phyloP scores from a whole-genome alignment of 1,139 yeast genomes.

The Scheffersomyces cryptocercus region DNA sequence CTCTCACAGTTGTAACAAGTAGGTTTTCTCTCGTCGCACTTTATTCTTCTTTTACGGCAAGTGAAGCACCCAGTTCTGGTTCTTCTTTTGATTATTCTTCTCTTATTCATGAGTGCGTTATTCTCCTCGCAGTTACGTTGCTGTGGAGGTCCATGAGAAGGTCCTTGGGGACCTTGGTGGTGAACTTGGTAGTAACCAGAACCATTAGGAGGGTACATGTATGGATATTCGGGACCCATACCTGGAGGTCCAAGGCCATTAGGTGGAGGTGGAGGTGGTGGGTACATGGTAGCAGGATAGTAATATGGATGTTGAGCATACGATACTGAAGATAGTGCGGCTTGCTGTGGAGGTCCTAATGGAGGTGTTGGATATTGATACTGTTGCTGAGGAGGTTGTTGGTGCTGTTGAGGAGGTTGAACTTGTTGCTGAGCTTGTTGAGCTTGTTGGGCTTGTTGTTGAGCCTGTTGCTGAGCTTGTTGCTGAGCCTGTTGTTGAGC shows the following conservation, averaged over 20 bases:
- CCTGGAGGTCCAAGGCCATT: conserved; percentile 1
- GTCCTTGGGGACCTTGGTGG: conserved; percentile 3
- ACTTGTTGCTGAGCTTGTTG: conserved; percentile 7
- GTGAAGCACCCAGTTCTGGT: conserved; percentile 31
- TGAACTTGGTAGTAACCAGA: conserved; percentile 4
- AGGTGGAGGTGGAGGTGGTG: conserved; percentile 7
- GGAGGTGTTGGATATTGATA: conserved; percentile 3
- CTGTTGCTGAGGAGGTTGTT: conserved; percentile 3
- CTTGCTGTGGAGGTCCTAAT: conserved; percentile 1
- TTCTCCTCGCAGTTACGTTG: conserved; percentile 26
- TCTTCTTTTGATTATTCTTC: conserved; percentile 38
- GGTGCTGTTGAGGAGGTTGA: conserved; percentile 8
- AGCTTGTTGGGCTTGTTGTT: conserved; percentile 5
- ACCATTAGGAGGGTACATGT: conserved; percentile 7
- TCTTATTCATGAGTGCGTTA: conserved; percentile 37
- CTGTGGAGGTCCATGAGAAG: conserved; percentile 5
- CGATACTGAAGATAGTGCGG: conserved; percentile 1
- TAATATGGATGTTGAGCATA: conserved; percentile 4
- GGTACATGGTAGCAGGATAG: conserved; percentile 6
- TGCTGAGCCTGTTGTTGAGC: conserved; percentile 4
- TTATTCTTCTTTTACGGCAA: conserved; percentile 30
- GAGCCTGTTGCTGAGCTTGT: conserved; percentile 1
- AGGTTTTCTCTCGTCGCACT: conserved; percentile 54
- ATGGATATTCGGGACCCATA: conserved; percentile 5
- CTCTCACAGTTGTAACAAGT: conserved; percentile 73